Evolutionary conservation across 2,329 filamentous ascomycete genomes (phyloP), one percentile per base, ranked within the genome.

Genomic region (Dendrostoma leiphaemia): DNA sequence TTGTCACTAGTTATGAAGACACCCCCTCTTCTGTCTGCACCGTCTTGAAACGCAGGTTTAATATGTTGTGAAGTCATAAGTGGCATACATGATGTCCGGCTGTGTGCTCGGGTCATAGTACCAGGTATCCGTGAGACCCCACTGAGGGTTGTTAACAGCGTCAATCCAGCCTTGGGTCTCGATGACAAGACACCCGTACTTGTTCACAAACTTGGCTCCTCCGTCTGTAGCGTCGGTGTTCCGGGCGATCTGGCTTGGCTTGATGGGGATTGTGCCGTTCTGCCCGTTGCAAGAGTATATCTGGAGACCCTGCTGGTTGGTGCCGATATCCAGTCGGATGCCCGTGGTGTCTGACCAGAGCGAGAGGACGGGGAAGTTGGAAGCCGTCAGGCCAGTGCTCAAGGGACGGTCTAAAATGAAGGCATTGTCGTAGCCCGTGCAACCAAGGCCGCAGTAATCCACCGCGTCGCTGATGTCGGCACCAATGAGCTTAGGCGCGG

Each of bases 241-340:
- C 28, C 51, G 9, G 15, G 44, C 45, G 31, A 53, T 34, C 45
- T 53, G 51, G 45, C 51, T 53, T 19, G 35, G 44, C 51, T 53
- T 53, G 26, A 48, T n/a, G 44, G 51, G 51, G 35, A 53, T 48
- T 3, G 51, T 53, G 51, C 51, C 51, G 38, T 53, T 53, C 45
- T 53, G 51, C 10, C 51, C 51, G 21, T 53, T 53, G 51, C 51
- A 53, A 26, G 21, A 29, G 51, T 53, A 53, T 28, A 53, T 41
- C 44, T 53, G 51, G 17, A 53, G 51, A 19, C 51, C 51, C 35
- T 53, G 51, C 44, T 53, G 51, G 44, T 53, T 48, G 8, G 51
- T 53, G 15, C 26, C 37, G 21, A 53, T 43, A 31, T 53, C 51
- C 9, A 53, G 44, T 5, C 51, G 44, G 44, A 53, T 53, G 21